Base-by-base conservation (phyloP, 2,329 filamentous ascomycete species). In the Talaromyces sp. region DNA sequence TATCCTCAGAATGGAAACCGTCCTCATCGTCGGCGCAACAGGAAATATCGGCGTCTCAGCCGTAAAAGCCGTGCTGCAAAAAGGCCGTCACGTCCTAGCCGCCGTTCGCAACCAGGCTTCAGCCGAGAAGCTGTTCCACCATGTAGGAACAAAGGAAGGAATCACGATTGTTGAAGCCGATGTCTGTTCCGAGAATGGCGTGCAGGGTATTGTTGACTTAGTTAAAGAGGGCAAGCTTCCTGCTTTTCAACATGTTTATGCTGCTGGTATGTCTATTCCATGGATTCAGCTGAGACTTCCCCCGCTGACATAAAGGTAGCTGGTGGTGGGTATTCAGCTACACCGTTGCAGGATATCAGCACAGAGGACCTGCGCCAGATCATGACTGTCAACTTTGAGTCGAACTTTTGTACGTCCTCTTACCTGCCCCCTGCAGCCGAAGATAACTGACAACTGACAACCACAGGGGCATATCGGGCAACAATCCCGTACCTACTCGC, bases 301-400 rank as follows among this genome's bases (percentile, higher is more conserved):
- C 40, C 22, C 29, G 53, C 29, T 34, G 3, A 56, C 29, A 6
- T 36, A 15, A 19, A 56, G 34, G 34, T 17, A 49, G 19, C 58
- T 49, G 63, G 63, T 4, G 63, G 63, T 36, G 27, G 11, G n/a
- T 65, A 65, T 22, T 10, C n/a, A 17, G 38, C 8, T n/a, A 61
- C 63, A 0, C 49, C 58, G 17, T 65, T 65, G 40, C 25, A 11
- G 5, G 36, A 65, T 47, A 10, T 61, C 25, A 61, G 25, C 27
- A 61, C 58, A 6, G 27, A 45, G 7, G 47, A 65, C 2, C 45
- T 65, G 36, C 58, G 63, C 27, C 47, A 58, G 15, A 10, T 34
- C 63, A 65, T 65, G 63, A 38, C 27, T 17, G 36, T 61, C 63
- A 65, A 58, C 51, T 61, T 65, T 25, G 63, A 65, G 49, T 61